Percentiles rank a stretch among this genome's conserved stretches.
Evolutionary conservation across 768 basidiomycete genomes (phyloP).

Genomic region (Boletus pseudopeckii): DNA sequence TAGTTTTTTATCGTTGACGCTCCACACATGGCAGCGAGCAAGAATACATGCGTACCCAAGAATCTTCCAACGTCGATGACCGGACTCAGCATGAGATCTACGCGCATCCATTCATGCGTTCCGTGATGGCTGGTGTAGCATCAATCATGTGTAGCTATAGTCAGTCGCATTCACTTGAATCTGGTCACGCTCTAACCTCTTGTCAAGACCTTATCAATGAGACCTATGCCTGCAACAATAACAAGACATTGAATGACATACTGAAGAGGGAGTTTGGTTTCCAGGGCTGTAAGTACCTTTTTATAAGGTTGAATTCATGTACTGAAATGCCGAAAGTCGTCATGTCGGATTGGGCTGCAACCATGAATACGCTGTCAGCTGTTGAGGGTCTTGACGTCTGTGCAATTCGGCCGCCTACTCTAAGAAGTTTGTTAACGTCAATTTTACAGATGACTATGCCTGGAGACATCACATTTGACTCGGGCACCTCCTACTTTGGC

Average conservation of each 20-base stretch:
- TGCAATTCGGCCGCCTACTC: not conserved
- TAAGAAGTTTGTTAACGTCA: not conserved
- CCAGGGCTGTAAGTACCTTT: slow-evolving; percentile 47
- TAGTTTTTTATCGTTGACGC: not conserved
- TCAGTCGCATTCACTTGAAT: not conserved
- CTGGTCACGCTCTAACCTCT: not conserved
- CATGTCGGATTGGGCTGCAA: slow-evolving; percentile 67
- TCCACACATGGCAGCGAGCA: slow-evolving; percentile 35
- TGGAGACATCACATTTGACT: slow-evolving; percentile 48
- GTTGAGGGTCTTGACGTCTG: slow-evolving; percentile 62
- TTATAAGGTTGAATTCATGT: not conserved
- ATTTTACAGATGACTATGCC: slow-evolving; percentile 66
- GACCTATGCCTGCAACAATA: slow-evolving; percentile 63
- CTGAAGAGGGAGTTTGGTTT: slow-evolving; percentile 66
- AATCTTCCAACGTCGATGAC: slow-evolving; percentile 40
- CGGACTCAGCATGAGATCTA: slow-evolving; percentile 55
- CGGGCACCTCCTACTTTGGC: slow-evolving; percentile 53
- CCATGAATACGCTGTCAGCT: slow-evolving; percentile 43
- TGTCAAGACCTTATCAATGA: slow-evolving; percentile 50
- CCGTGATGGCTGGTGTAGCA: slow-evolving; percentile 63
- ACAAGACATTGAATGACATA: slow-evolving; percentile 55
- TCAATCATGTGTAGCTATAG: slow-evolving; percentile 68
- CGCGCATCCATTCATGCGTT: slow-evolving; percentile 52
- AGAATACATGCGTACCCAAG: slow-evolving; percentile 32
- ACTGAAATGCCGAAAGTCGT: slow-evolving; percentile 33